Conservation (phyloP, 1,284 basidiomycete species). For the Sporisorium exsertum region DNA sequence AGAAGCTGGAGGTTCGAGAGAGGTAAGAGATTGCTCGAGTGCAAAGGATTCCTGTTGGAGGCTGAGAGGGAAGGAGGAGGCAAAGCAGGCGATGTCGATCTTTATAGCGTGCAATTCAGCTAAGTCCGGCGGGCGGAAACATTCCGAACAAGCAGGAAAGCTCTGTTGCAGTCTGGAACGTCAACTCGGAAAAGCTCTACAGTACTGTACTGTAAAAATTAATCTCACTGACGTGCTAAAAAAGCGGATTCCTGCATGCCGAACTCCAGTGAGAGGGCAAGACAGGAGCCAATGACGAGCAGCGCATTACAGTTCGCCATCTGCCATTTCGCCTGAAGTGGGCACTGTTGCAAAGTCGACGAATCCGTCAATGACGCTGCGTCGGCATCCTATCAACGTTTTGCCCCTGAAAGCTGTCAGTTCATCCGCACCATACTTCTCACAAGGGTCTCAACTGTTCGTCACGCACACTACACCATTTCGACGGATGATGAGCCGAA, state of each 20-base stretch:
- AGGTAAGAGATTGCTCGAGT: not conserved
- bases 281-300: conserved; percentile 24
- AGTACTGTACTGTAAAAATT: not conserved
- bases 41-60: not conserved
- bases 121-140: not conserved
- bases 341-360: not conserved
- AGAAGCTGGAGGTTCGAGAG: not conserved
- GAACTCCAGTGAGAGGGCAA: not conserved
- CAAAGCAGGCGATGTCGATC: not conserved
- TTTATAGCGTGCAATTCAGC: not conserved
- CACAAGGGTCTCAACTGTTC: not conserved
- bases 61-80: not conserved
- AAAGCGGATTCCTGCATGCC: not conserved
- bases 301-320: conserved; percentile 19
- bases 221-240: not conserved
- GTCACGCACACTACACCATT: not conserved
- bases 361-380: not conserved
- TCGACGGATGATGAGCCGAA: not conserved
- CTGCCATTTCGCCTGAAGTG: not conserved
- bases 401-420: not conserved
- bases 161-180: no score
- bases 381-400: not conserved
- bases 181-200: not conserved
- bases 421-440: no score
- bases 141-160: not conserved